Base-by-base conservation (phyloP, 805 yeast genomes). In the Suhomyces faveliae region DNA sequence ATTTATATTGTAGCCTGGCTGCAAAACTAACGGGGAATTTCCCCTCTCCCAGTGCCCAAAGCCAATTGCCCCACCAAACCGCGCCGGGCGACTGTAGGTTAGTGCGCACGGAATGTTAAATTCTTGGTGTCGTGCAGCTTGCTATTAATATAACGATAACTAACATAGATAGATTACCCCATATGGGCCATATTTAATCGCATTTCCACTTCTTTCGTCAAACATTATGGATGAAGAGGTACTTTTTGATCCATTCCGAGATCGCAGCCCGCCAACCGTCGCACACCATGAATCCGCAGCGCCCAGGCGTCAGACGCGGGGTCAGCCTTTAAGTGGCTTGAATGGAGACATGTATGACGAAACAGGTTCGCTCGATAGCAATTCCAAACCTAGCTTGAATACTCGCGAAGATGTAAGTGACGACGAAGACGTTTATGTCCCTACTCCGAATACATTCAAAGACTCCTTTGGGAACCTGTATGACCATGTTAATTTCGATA, bases 381-480 rank as follows among this genome's bases (percentile, higher is more conserved):
- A 43, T 27, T 15, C 46, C 15, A 43, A 43, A 23, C 46, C 46
- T 5, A 21, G 15, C 25, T 7, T 17, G 10, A 25, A n/a, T n/a
- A 20, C 21, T 12, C 41, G 25, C 20, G 46, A 43, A 25, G 17
- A 25, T 17, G 15, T 30, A 10, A 42, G 44, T 25, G 42, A 35
- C 12, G 40, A 45, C 39, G 43, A 40, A 22, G n/a, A n/a, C n/a
- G n/a, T n/a, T n/a, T 33, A 23, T 11, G 45, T 22, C 12, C 42
- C 20, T 15, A n/a, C 21, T 21, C 21, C 20, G 12, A 22, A 21
- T 5, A n/a, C 23, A 4, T 43, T 35, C 35, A 23, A 24, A 3
- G 75, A 71, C 48, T 61, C 58, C 35, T 68, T 56, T 48, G 76
- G 75, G 4, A 67, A 70, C 42, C 25, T 43, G 8, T 73, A 73